These are phyloP conservation scores for Cyberlindnera amylophila DNA, from an alignment of 805 yeast genomes.

Conservation along the genomic window DNA sequence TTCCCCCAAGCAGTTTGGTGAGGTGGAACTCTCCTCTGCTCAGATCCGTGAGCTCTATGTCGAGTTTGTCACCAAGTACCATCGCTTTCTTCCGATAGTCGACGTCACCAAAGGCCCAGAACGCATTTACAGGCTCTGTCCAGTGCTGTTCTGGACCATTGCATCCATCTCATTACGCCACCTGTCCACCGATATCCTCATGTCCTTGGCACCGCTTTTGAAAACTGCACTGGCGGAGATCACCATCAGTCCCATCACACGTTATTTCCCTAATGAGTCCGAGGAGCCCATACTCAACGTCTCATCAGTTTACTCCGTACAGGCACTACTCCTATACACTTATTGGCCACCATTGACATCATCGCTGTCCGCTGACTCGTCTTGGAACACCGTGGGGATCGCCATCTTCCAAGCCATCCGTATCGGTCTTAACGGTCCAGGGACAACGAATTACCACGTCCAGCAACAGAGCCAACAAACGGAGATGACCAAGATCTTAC, in stretches of 20 bases:
- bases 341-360: constrained; percentile 97
- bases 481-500: constrained; percentile 35
- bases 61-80: constrained; percentile 76
- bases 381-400: constrained; percentile 92
- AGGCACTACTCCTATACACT: constrained; percentile 83
- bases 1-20: constrained; percentile 68
- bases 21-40: constrained; percentile 54
- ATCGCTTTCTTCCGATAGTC: constrained; percentile 83
- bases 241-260: constrained; percentile 83
- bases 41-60: constrained; percentile 58
- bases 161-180: constrained; percentile 81
- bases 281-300: constrained; percentile 84
- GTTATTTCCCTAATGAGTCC: constrained; percentile 73
- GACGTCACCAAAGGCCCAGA: constrained; percentile 83
- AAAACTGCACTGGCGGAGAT: constrained; percentile 81
- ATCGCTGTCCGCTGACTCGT: constrained; percentile 89
- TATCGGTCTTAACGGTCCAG: constrained; percentile 86
- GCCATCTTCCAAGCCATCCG: constrained; percentile 91
- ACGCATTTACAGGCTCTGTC: constrained; percentile 70
- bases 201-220: constrained; percentile 62
- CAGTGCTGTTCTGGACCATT: constrained; percentile 90
- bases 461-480: constrained; percentile 31
- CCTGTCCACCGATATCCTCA: constrained; percentile 41
- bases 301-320: constrained; percentile 90
- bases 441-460: constrained; percentile 42